Percentiles rank a stretch among this genome's conserved stretches.
Evolutionary conservation across 2,329 filamentous ascomycete species (phyloP).

Genomic region (Aspergillus proliferans): DNA sequence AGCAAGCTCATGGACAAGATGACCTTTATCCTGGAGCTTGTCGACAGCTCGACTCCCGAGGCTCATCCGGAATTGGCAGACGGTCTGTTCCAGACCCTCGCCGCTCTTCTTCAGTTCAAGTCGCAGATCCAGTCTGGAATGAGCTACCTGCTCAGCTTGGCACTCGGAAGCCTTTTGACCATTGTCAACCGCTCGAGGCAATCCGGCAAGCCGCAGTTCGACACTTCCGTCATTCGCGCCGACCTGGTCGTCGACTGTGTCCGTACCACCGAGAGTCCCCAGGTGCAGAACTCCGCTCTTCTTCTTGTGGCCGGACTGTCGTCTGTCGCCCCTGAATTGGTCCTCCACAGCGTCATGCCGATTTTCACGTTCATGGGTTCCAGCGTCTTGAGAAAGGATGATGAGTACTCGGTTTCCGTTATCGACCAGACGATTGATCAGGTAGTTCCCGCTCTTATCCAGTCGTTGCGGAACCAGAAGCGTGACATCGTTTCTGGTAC

Average conservation of each 20-base stretch:
- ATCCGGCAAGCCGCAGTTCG: constrained; percentile 50
- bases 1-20: constrained; percentile 65
- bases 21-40: constrained; percentile 80
- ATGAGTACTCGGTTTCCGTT: constrained; percentile 94
- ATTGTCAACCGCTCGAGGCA: constrained; percentile 72
- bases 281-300: constrained; percentile 87
- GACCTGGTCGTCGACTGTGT: constrained; percentile 93
- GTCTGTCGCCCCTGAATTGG: constrained; percentile 78
- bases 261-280: constrained; percentile 81
- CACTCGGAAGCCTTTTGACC: constrained; percentile 71
- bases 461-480: constrained; percentile 71
- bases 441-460: constrained; percentile 85
- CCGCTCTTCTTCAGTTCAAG: constrained; percentile 79
- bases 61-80: constrained; percentile 69
- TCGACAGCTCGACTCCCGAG: constrained; percentile 72
- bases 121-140: constrained; percentile 76
- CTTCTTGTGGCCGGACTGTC: constrained; percentile 83
- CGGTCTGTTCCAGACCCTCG: constrained; percentile 75
- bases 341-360: constrained; percentile 96
- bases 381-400: constrained; percentile 82
- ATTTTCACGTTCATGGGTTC: constrained; percentile 98
- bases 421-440: constrained; percentile 90
- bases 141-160: constrained; percentile 80
- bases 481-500: constrained; percentile 74
- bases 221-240: constrained; percentile 72